Conservation (phyloP, 345 rosid genomes). For the Pelargonium nanum region DNA sequence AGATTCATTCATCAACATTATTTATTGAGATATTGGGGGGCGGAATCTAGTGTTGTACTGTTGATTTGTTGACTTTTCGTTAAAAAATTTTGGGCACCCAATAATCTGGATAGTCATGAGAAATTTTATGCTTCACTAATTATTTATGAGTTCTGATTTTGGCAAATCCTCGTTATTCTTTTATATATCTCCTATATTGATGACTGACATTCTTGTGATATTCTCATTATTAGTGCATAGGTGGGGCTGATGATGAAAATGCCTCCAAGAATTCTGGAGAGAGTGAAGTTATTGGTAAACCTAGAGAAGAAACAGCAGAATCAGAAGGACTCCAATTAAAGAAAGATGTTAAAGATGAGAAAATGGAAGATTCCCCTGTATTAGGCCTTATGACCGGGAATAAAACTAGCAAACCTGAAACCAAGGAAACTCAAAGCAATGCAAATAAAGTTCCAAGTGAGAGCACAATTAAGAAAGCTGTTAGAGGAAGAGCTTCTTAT, state of each 20-base stretch:
- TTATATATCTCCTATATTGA: background rate
- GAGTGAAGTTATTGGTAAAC: constrained; percentile 20
- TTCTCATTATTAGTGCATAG: constrained; percentile 37
- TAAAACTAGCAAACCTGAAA: constrained; percentile 24
- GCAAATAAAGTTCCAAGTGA: constrained; percentile 33
- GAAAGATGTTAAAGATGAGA: constrained; percentile 36
- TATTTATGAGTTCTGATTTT: background rate
- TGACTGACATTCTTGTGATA: background rate
- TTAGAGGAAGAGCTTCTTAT: constrained; percentile 49
- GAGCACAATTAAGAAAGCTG: constrained; percentile 42
- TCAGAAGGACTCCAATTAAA: constrained; percentile 28
- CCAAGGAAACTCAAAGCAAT: constrained; percentile 20
- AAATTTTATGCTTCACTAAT: background rate
- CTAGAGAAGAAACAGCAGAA: constrained; percentile 25
- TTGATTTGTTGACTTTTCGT: too few species aligned
- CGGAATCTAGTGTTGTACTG: too few species aligned
- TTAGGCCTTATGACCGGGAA: constrained; percentile 50
- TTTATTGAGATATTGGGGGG: too few species aligned
- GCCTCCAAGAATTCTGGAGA: constrained; percentile 39
- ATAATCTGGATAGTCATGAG: too few species aligned
- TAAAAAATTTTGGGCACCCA: too few species aligned
- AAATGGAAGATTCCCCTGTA: constrained; percentile 68
- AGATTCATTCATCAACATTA: background rate
- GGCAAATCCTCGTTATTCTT: background rate
- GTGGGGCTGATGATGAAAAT: constrained; percentile 25